phyloP scores from a whole-genome alignment of 768 basidiomycete species.

The Russula sp. region DNA sequence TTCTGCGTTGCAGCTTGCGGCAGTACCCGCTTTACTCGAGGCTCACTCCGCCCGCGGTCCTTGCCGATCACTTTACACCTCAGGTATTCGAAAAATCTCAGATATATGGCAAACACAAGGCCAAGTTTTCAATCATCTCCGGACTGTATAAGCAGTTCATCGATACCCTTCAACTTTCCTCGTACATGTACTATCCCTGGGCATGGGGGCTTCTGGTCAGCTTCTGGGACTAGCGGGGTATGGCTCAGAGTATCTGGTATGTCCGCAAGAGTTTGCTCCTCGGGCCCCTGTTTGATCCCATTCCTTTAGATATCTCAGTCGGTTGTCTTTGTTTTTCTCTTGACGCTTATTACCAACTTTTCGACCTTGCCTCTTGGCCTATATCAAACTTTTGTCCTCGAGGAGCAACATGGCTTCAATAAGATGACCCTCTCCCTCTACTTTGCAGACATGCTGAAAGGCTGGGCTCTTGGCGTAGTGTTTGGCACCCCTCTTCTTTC shows the following conservation, averaged over 20 bases:
- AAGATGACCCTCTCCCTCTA: slow-evolving; percentile 81
- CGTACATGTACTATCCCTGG: slow-evolving; percentile 72
- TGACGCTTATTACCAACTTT: slow-evolving; percentile 63
- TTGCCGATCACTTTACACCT: slow-evolving; percentile 63
- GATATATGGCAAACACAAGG: slow-evolving; percentile 87
- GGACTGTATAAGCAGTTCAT: slow-evolving; percentile 70
- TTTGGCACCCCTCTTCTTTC: slow-evolving; percentile 86
- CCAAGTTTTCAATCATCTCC: slow-evolving; percentile 72
- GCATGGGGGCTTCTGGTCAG: slow-evolving; percentile 67
- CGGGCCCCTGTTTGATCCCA: neutral
- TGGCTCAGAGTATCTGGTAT: slow-evolving; percentile 69
- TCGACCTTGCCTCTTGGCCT: slow-evolving; percentile 72
- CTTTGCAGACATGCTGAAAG: slow-evolving; percentile 75
- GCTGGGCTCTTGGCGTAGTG: slow-evolving; percentile 64
- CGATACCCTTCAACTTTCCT: slow-evolving; percentile 68
- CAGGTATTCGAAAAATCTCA: slow-evolving; percentile 88
- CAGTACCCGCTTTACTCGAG: slow-evolving; percentile 87
- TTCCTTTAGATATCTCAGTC: slow-evolving; percentile 72
- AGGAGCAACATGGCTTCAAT: slow-evolving; percentile 96
- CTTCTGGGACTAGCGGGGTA: slow-evolving; percentile 56
- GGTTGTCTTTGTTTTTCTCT: slow-evolving; percentile 65
- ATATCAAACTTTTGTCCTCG: slow-evolving; percentile 91
- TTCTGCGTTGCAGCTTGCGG: slow-evolving; percentile 46
- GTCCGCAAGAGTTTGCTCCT: slow-evolving; percentile 24
- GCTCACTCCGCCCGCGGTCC: slow-evolving; percentile 62